Base-by-base conservation (phyloP, 2,329 filamentous ascomycete species). In the Myriosclerotinia curreyana region DNA sequence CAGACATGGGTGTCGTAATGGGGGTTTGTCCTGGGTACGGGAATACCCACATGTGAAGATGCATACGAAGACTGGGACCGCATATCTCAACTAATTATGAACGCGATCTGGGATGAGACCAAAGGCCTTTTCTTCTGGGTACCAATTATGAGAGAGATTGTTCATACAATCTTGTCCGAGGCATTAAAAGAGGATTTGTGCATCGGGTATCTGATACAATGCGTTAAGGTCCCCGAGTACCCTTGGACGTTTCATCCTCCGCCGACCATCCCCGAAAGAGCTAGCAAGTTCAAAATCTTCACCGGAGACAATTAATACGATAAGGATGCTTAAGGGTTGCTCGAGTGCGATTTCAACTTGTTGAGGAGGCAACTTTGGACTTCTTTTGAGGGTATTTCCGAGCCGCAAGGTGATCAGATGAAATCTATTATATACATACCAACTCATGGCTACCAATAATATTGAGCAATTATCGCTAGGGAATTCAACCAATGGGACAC, bases 121-220 rank as follows among this genome's bases (percentile, higher is more conserved):
- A 34, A 38, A 52, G 36, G 7, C 25, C 11, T 8, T 8, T 34
- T 53, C 36, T 61, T 34, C 20, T 22, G 28, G 38, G 28, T 58
- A 28, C 31, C 52, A 56, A 40, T 36, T 12, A 40, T n/a, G 60
- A 48, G 12, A 49, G 28, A 40, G 11, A 56, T 50, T 49, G 44
- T 34, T 22, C n/a, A 62, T 49, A 58, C n/a, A 62, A 28, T 49
- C 28, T 58, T 58, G 11, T 58, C 44, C 31, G 52, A 40, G 52
- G 60, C 42, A 44, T 49, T 25, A 50, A 31, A 31, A 31, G 22
- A 60, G 22, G 28, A 60, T 40, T 28, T 60, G 34, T 60, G n/a
- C 46, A 60, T 60, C 46, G 34, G 46, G 58, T 31, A 38, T n/a
- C 11, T 51, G 58, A 60, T 52, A 60, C 58, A 60, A 52, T 15